Percentiles rank a stretch among this genome's conserved stretches.
Evolutionary conservation across 2,329 filamentous ascomycete genomes (phyloP).

Genomic region (Colletotrichum sp.): DNA sequence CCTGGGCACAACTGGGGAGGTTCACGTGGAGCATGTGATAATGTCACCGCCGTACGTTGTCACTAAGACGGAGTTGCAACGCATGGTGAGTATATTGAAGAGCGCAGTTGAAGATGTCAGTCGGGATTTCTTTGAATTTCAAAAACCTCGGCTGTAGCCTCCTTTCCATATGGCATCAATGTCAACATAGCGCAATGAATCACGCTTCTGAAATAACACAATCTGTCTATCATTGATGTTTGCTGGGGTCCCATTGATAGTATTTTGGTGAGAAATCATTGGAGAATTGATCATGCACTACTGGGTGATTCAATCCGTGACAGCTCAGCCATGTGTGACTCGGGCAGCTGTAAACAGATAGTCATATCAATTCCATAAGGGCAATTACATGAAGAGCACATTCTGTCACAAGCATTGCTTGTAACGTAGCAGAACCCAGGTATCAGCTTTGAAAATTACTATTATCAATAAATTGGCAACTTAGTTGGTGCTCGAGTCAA

Average conservation of each 20-base stretch:
- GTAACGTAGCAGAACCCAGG: background rate
- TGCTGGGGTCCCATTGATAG: background rate
- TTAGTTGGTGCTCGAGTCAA: background rate
- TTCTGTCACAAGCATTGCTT: background rate
- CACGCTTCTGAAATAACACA: background rate
- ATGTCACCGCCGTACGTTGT: constrained; percentile 10
- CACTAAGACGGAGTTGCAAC: background rate
- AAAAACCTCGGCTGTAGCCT: background rate
- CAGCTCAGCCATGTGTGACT: background rate
- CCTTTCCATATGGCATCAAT: background rate
- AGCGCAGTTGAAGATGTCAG: background rate
- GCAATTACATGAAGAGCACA: background rate
- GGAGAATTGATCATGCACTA: background rate
- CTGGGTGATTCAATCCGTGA: background rate
- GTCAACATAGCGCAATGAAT: background rate
- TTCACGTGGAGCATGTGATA: constrained; percentile 10
- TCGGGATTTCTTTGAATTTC: background rate
- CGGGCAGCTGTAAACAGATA: background rate
- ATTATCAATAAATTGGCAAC: background rate
- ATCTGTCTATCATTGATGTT: background rate
- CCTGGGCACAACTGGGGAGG: background rate
- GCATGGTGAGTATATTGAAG: background rate
- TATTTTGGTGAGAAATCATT: background rate
- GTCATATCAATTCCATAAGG: background rate
- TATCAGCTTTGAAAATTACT: background rate